Evolutionary conservation across 2,329 filamentous ascomycete genomes (phyloP), one percentile per base, ranked within the genome.

Genomic region (Neurospora crassa): DNA sequence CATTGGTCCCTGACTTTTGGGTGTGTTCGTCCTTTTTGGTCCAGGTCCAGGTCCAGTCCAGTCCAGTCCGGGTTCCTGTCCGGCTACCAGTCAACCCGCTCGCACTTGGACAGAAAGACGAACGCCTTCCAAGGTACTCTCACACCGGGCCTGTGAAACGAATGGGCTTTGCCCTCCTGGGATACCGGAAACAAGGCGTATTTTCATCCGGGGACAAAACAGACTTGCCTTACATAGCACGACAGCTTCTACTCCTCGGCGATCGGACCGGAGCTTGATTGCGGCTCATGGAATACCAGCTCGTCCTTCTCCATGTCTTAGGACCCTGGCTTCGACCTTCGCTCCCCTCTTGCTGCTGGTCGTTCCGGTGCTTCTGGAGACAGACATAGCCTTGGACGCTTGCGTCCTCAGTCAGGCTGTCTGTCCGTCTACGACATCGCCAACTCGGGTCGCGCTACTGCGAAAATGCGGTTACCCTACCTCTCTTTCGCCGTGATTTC

Each of bases 391-490:
- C 29, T 24, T 37, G 53, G 53, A 37, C 68, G 71, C 73, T 68
- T 71, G 70, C 69, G n/a, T 37, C 42, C 70, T 67, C 67, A 69
- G 69, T 68, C 59, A 59, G 69, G 71, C 68, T 69, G 20, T 69
- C 29, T 53, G 53, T 59, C 68, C 43, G 43, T 59, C 34, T 67
- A 68, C 71, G 71, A 69, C 72, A 68, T 69, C 71, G 70, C 72
- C 72, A 68, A 69, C 67, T 45, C 69, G 70, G 75, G 71, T 72
- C 72, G 71, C 74, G 76, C 75, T 74, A 73, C 74, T 77, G 72
- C 75, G 70, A 78, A 75, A 68, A 79, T 79, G 77, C 75, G 76
- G 74, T 74, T 76, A 73, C 73, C 75, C 72, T 73, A 69, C 68
- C 74, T 74, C 73, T 74, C 74, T 72, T 73, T 76, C 73, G 73